Base-by-base conservation (phyloP, 306 rosid species). In the Citrullus mucosospermus region DNA sequence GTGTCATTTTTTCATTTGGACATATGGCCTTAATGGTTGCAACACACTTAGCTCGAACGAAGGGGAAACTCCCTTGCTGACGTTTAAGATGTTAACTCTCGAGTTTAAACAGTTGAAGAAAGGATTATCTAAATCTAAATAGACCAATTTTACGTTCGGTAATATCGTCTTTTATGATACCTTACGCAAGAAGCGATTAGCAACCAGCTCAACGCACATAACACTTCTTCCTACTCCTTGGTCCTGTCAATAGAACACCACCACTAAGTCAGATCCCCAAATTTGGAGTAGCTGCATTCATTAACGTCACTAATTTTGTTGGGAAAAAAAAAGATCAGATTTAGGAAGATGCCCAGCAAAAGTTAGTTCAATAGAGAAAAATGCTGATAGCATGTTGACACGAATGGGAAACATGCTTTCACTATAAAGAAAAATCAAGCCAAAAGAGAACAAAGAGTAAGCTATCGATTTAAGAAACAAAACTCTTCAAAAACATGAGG, bases 151-250 rank as follows among this genome's bases (percentile, higher is more conserved):
- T 48, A 15, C 28, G 61, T 3, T 68, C 54, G 3, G 41, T 74
- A 74, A 74, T 16, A 74, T 7, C 10, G 4, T 54, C 77, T 28
- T 30, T 32, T 48, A 48, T 12, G 60, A 73, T 88, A 95, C 97
- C 97, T 87, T 95, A 34, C 97, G 89, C 80, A 95, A 80, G 92
- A 95, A 95, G 78, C 98, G 96, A 88, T 95, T 95, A 56, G 96
- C 98, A 55, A 92, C 91, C 83, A 95, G 90, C 87, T 95, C 99
- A 65, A 95, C 75, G 15, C 97, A 92, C 91, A 95, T 88, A 75
- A 91, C 89, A 85, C 80, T 83, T 63, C 82, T 85, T 87, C 89
- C 96, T 82, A 87, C 91, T 22, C 32, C 84, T 70, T 78, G 43
- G 77, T 83, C 92, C 99, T 95, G 81, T n/a, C 82, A 80, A 82